A percentile compares a stretch with the other conserved stretches of the same genome.
Evolutionary conservation across 805 yeast species (phyloP).

Genomic region (Myxozyma geophila): DNA sequence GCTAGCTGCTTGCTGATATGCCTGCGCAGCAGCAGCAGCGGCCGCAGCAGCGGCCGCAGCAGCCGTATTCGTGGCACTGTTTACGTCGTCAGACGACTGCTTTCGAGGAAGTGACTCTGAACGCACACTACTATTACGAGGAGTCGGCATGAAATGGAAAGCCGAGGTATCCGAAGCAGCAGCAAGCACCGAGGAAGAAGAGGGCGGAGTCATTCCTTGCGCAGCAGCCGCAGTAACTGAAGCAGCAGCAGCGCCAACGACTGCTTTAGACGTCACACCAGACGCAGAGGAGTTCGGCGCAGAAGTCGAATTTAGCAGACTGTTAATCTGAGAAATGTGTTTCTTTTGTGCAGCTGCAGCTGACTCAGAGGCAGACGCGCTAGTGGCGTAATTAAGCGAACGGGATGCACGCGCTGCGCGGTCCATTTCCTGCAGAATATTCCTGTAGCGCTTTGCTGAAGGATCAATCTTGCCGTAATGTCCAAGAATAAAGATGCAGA

Average conservation of each 20-base stretch:
- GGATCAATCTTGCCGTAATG: conserved; percentile 37
- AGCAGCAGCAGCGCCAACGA: conserved; percentile 3
- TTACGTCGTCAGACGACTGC: conserved; percentile 17
- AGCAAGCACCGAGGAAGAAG: conserved; percentile 4
- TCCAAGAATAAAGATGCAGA: conserved; percentile 35
- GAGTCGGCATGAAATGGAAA: conserved; percentile 31
- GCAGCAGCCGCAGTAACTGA: conserved; percentile 9
- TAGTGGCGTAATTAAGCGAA: conserved; percentile 21
- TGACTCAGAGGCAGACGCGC: conserved; percentile 4
- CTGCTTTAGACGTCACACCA: not conserved
- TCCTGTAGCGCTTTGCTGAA: conserved; percentile 35
- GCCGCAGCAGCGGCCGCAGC: conserved; percentile 23
- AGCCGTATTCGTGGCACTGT: conserved; percentile 5
- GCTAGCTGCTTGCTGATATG: conserved; percentile 26
- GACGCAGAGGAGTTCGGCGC: not conserved
- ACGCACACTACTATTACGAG: conserved; percentile 26
- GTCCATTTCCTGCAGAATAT: conserved; percentile 36
- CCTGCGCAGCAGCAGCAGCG: conserved; percentile 26
- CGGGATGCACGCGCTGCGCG: conserved; percentile 38
- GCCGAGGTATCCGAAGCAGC: conserved; percentile 10
- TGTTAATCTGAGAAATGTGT: conserved; percentile 33
- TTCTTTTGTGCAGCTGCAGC: conserved; percentile 15
- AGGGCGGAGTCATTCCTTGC: conserved; percentile 3
- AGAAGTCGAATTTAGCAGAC: conserved; percentile 18
- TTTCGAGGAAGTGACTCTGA: conserved; percentile 23